phyloP scores from a whole-genome alignment of 1,139 yeast genomes.

The Yamadazyma atlantica region DNA sequence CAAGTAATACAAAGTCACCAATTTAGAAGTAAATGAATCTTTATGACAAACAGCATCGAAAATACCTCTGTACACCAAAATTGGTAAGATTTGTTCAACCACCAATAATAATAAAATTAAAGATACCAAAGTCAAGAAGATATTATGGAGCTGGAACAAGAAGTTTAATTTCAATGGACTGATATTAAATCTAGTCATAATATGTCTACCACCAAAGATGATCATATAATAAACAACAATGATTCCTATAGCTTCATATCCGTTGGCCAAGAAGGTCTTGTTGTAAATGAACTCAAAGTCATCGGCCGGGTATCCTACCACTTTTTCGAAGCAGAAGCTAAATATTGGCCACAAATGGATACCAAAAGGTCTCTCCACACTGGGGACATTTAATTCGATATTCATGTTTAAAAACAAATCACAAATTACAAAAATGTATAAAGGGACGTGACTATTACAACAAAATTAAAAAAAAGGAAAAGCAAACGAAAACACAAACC shows the following conservation, averaged over 20 bases:
- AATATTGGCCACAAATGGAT: constrained; percentile 87
- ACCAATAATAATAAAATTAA: constrained; percentile 64
- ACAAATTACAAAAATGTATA: background rate
- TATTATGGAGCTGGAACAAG: constrained; percentile 69
- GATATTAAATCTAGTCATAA: constrained; percentile 47
- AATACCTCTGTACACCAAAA: constrained; percentile 71
- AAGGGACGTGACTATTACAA: too few species aligned
- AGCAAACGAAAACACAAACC: background rate
- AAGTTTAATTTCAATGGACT: constrained; percentile 70
- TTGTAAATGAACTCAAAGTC: constrained; percentile 70
- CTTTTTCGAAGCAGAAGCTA: constrained; percentile 50
- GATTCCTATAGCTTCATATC: constrained; percentile 62
- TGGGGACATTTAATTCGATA: constrained; percentile 42
- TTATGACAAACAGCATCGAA: constrained; percentile 82
- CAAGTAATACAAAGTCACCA: constrained; percentile 79
- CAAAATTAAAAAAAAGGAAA: too few species aligned
- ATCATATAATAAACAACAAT: constrained; percentile 72
- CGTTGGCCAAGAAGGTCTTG: constrained; percentile 67
- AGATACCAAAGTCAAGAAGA: constrained; percentile 70
- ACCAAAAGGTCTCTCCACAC: constrained; percentile 86
- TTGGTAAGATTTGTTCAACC: constrained; percentile 85
- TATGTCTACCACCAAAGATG: constrained; percentile 74
- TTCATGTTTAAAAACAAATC: constrained; percentile 2
- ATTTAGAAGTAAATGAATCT: constrained; percentile 80
- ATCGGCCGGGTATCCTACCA: constrained; percentile 66